Percentiles rank a stretch among this genome's conserved stretches.
Evolutionary conservation across 495 filamentous ascomycete genomes (phyloP).

Genomic region (Lepraria neglecta): DNA sequence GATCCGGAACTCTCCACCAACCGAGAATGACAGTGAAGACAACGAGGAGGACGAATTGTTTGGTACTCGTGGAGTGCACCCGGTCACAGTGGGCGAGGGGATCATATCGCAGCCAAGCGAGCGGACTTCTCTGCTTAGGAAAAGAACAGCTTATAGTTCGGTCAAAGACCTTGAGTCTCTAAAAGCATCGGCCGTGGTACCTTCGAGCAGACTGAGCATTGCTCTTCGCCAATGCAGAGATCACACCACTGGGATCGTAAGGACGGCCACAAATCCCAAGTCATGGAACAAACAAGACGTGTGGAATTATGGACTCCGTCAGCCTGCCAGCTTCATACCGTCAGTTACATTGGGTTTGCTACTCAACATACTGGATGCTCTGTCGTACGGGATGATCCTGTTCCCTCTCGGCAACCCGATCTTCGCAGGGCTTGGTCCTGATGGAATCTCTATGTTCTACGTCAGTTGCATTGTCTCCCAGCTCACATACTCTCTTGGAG

Average conservation of each 20-base stretch:
- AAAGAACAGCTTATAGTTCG: conserved; percentile 27
- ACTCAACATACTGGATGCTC: conserved; percentile 85
- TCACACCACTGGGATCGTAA: conserved; percentile 15
- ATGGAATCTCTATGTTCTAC: conserved; percentile 98
- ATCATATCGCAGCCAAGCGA: conserved; percentile 32
- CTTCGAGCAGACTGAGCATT: conserved; percentile 26
- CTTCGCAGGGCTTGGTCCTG: conserved; percentile 75
- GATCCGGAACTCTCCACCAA: conserved; percentile 50
- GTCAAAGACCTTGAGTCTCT: conserved; percentile 34
- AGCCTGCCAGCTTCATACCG: conserved; percentile 65
- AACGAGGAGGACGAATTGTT: conserved; percentile 22
- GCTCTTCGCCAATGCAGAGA: conserved; percentile 27
- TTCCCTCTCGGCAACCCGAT: conserved; percentile 83
- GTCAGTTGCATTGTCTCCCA: conserved; percentile 94
- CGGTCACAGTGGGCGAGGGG: conserved; percentile 23
- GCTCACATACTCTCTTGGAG: conserved; percentile 76
- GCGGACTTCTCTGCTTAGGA: conserved; percentile 32
- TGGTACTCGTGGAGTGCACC: conserved; percentile 8
- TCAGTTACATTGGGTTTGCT: conserved; percentile 83
- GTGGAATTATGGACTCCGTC: conserved; percentile 56
- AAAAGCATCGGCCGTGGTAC: conserved; percentile 13
- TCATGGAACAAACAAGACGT: conserved; percentile 62
- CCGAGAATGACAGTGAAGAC: conserved; percentile 28
- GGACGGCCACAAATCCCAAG: conserved; percentile 49
- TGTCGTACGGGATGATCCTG: conserved; percentile 95